Conservation (phyloP, 2,329 filamentous ascomycete genomes). For the Fusarium sp. region DNA sequence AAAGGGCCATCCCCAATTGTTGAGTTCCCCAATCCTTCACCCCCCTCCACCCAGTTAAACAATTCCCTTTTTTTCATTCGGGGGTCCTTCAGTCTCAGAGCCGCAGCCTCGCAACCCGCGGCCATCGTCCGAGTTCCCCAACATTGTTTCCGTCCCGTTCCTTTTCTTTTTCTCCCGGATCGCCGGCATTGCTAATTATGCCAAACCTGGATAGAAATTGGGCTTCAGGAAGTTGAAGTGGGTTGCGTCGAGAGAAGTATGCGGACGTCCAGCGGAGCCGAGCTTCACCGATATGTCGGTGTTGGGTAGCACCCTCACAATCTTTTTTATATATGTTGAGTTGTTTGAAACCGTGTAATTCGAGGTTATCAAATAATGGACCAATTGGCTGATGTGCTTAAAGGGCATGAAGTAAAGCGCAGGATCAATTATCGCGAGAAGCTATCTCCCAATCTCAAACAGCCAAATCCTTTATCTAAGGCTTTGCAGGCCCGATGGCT, state of each 20-base stretch:
- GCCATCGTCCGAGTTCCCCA: slow-evolving; percentile 48
- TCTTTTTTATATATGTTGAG: slow-evolving; percentile 9
- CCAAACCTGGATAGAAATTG: background rate
- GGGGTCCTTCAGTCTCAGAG: slow-evolving; percentile 31
- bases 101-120: slow-evolving; percentile 43
- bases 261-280: slow-evolving; percentile 21
- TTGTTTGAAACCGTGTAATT: too few species aligned
- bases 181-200: slow-evolving; percentile 6
- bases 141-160: slow-evolving; percentile 31
- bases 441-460: background rate
- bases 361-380: too few species aligned
- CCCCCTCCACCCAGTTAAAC: slow-evolving; percentile 40
- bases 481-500: background rate
- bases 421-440: too few species aligned
- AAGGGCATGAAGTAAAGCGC: too few species aligned
- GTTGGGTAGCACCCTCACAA: background rate
- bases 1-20: slow-evolving; percentile 50
- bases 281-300: slow-evolving; percentile 20
- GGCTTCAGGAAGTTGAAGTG: background rate
- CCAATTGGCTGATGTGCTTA: background rate
- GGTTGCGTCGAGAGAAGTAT: background rate
- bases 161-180: background rate
- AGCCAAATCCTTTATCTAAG: background rate
- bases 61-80: slow-evolving; percentile 17
- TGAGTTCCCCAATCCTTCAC: slow-evolving; percentile 47